phyloP scores from a whole-genome alignment of 2,329 filamentous ascomycete genomes.

The Aspergillus candidus region DNA sequence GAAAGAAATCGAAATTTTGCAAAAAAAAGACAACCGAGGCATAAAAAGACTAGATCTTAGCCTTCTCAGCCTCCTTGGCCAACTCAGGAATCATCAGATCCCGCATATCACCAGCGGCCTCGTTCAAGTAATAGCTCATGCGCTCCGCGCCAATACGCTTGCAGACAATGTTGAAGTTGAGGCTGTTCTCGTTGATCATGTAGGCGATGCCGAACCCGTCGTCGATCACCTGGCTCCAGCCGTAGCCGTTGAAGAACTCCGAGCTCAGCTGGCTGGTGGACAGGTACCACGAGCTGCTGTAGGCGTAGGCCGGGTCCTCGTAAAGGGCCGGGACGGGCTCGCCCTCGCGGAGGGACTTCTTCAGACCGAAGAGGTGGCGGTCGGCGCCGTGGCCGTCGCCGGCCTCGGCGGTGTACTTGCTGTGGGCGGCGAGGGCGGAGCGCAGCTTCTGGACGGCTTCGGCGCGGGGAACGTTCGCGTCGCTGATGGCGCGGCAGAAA shows the following conservation, averaged over 20 bases:
- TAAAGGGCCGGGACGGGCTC: constrained; percentile 79
- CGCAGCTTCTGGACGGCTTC: constrained; percentile 70
- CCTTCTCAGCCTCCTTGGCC: constrained; percentile 61
- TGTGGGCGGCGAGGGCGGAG: constrained; percentile 71
- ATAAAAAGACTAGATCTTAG: constrained; percentile 63
- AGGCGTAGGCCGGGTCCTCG: constrained; percentile 76
- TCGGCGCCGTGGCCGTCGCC: constrained; percentile 92
- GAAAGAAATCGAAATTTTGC: no score
- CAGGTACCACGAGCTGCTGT: constrained; percentile 84
- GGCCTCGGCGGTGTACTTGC: constrained; percentile 85
- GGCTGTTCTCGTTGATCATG: constrained; percentile 99
- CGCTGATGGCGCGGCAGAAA: constrained; percentile 82
- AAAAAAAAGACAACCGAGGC: no score
- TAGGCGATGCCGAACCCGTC: constrained; percentile 96
- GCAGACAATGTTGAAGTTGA: constrained; percentile 97
- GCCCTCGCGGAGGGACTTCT: constrained; percentile 75
- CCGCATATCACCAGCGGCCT: constrained; percentile 83
- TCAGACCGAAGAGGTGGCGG: constrained; percentile 92
- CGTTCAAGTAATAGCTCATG: constrained; percentile 94
- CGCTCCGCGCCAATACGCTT: constrained; percentile 84
- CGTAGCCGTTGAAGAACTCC: constrained; percentile 98
- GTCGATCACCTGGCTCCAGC: constrained; percentile 96
- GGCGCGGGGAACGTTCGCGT: constrained; percentile 57
- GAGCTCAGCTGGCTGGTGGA: constrained; percentile 84
- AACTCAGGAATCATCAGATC: constrained; percentile 78